A percentile compares a stretch with the other conserved stretches of the same genome.
These are phyloP conservation scores for Hyphopichia burtonii DNA, from an alignment of 1,139 yeast species.

Conservation along the genomic window DNA sequence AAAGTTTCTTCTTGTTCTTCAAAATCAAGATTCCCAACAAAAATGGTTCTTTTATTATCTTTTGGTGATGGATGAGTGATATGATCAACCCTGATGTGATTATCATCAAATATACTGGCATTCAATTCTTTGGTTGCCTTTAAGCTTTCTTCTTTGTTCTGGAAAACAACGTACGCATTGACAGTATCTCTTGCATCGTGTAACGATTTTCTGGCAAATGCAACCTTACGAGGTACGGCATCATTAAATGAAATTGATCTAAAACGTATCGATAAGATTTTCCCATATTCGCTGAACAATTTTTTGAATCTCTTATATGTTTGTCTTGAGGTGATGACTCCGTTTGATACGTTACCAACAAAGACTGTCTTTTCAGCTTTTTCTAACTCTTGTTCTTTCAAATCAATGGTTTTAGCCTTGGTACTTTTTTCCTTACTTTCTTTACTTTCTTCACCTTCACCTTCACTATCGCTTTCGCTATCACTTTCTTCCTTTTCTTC, in stretches of 20 bases:
- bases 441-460: conserved; percentile 3
- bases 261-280: conserved; percentile 75
- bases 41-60: conserved; percentile 79
- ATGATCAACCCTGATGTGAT: conserved; percentile 88
- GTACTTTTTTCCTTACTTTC: conserved; percentile 12
- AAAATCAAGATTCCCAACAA: conserved; percentile 92
- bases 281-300: conserved; percentile 56
- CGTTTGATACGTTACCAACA: conserved; percentile 78
- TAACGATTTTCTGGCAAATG: conserved; percentile 77
- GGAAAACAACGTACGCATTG: conserved; percentile 85
- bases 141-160: conserved; percentile 50
- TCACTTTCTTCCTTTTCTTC: conserved; percentile 12
- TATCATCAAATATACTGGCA: conserved; percentile 63
- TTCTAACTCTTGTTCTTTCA: conserved; percentile 69
- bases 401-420: conserved; percentile 41
- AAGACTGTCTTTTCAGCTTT: conserved; percentile 89
- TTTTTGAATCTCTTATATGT: conserved; percentile 63
- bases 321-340: conserved; percentile 64
- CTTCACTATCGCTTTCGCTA: conserved; percentile 13
- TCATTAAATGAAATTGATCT: conserved; percentile 91
- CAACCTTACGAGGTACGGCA: conserved; percentile 87
- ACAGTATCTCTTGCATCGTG: conserved; percentile 77
- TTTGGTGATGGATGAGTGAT: conserved; percentile 87
- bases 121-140: conserved; percentile 57
- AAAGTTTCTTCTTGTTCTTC: conserved; percentile 88